phyloP scores from a whole-genome alignment of 768 basidiomycete species.

The Termitomyces eurrhizus region DNA sequence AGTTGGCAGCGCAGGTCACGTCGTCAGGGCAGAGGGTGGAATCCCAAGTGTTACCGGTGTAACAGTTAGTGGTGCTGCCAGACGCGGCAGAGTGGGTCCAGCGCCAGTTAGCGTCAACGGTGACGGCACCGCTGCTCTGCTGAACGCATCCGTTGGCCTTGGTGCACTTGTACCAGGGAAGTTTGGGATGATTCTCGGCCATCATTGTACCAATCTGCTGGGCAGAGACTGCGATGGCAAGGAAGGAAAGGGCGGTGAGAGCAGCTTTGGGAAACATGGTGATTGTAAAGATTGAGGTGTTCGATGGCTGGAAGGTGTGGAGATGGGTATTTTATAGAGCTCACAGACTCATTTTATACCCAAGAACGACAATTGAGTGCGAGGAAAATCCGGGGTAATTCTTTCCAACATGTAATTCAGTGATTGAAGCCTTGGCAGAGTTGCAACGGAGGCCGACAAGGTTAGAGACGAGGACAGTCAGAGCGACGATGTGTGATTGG shows the following conservation, averaged over 20 bases:
- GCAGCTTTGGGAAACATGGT: conserved; percentile 36
- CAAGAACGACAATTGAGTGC: not conserved
- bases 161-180: conserved; percentile 46
- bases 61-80: conserved; percentile 37
- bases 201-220: conserved; percentile 52
- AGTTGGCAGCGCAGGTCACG: conserved; percentile 39
- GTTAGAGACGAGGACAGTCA: not conserved
- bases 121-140: conserved; percentile 31
- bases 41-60: conserved; percentile 57
- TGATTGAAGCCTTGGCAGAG: not conserved
- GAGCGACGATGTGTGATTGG: not conserved
- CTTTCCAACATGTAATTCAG: not conserved
- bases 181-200: conserved; percentile 21
- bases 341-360: not conserved
- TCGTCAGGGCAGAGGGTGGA: conserved; percentile 45
- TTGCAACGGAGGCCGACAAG: not conserved
- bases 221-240: conserved; percentile 13
- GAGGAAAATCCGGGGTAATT: conserved; percentile 10
- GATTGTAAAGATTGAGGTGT: not conserved
- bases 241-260: conserved; percentile 34
- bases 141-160: conserved; percentile 35
- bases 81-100: conserved; percentile 39
- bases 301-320: not conserved
- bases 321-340: not conserved
- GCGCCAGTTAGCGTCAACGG: conserved; percentile 57